Evolutionary conservation across 1,284 basidiomycete species (phyloP).

Genomic region (Marasmius oreades): DNA sequence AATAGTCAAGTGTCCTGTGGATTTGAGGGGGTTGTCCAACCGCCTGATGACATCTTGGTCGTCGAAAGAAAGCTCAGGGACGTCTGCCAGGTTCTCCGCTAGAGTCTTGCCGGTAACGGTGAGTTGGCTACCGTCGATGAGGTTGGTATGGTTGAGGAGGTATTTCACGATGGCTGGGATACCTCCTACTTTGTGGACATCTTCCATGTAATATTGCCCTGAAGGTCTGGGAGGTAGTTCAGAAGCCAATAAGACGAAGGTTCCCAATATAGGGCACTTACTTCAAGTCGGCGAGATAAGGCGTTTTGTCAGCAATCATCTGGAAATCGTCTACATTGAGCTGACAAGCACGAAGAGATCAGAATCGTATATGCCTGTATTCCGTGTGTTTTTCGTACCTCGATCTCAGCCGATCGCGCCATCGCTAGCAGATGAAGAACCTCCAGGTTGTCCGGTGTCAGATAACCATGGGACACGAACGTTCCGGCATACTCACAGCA

Average conservation of each 20-base stretch:
- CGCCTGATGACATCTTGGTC: constrained; percentile 83
- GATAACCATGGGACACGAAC: not conserved
- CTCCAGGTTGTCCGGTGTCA: constrained; percentile 27
- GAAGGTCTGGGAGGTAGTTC: constrained; percentile 57
- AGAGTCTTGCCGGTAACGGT: constrained; percentile 95
- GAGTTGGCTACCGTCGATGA: constrained; percentile 88
- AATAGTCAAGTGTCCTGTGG: constrained; percentile 90
- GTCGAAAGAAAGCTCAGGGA: constrained; percentile 72
- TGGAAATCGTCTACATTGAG: constrained; percentile 96
- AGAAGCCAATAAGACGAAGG: constrained; percentile 3
- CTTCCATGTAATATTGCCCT: constrained; percentile 96
- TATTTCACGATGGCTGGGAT: constrained; percentile 84
- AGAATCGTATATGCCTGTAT: not conserved
- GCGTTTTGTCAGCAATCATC: constrained; percentile 80
- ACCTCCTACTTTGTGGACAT: constrained; percentile 89
- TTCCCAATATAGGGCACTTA: constrained; percentile 24
- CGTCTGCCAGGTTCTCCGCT: constrained; percentile 86
- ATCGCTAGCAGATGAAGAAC: constrained; percentile 94
- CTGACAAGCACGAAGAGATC: not conserved
- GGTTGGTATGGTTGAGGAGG: constrained; percentile 79
- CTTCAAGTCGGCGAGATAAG: constrained; percentile 94
- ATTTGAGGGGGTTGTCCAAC: constrained; percentile 85
- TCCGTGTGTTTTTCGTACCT: constrained; percentile 19
- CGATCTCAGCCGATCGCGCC: constrained; percentile 86
- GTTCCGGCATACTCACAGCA: constrained; percentile 51